Conservation (phyloP, 208 protist genomes). For the Zelonia costaricensis region DNA sequence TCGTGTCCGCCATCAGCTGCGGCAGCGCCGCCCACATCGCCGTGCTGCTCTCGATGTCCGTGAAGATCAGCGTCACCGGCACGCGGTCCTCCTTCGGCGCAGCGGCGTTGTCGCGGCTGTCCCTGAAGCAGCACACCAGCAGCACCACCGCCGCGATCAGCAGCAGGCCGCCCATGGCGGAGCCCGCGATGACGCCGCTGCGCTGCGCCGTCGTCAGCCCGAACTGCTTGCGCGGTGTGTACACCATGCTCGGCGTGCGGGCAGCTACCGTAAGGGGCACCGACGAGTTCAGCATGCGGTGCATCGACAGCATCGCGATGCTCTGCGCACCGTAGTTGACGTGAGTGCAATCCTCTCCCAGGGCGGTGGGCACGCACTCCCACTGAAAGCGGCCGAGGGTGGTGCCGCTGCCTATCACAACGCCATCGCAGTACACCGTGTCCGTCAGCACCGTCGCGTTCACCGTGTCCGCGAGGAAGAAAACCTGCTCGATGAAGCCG, state of each 20-base stretch:
- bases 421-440: background rate
- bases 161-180: conserved; percentile 12
- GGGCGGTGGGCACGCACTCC: background rate
- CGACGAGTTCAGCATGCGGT: conserved; percentile 23
- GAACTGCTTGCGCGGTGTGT: conserved; percentile 4
- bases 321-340: conserved; percentile 48
- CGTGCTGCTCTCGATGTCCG: conserved; percentile 82
- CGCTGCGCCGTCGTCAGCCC: conserved; percentile 25
- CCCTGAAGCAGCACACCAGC: conserved; percentile 16
- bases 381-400: conserved; percentile 1
- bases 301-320: conserved; percentile 29
- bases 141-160: conserved; percentile 11
- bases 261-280: background rate
- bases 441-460: conserved; percentile 21
- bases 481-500: conserved; percentile 10
- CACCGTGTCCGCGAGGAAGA: conserved; percentile 5
- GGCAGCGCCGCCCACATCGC: conserved; percentile 67
- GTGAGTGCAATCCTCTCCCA: conserved; percentile 8
- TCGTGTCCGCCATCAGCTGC: conserved; percentile 59
- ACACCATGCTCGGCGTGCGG: conserved; percentile 41
- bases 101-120: conserved; percentile 44
- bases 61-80: conserved; percentile 72
- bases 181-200: conserved; percentile 33
- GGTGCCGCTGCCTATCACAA: background rate
- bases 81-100: conserved; percentile 39